phyloP scores from a whole-genome alignment of 305 asterid genomes.

The Lippia alba region DNA sequence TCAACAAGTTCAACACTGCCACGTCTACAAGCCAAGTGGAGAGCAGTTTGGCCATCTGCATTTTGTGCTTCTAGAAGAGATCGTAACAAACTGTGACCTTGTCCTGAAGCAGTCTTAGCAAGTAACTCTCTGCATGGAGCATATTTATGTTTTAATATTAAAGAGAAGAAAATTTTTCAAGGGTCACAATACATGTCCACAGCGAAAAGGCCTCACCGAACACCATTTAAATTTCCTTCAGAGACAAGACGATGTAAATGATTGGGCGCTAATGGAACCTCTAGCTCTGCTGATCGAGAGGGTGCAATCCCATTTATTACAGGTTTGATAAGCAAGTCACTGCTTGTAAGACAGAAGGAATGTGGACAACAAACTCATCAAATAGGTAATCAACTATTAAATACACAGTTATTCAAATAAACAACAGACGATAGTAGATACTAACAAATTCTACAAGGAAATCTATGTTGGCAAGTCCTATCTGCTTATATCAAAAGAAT shows the following conservation, averaged over 20 bases:
- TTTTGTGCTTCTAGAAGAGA: constrained; percentile 86
- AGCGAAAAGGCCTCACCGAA: constrained; percentile 65
- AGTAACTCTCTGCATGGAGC: constrained; percentile 71
- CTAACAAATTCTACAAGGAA: constrained; percentile 20
- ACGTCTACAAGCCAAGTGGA: constrained; percentile 95
- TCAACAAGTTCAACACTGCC: constrained; percentile 92
- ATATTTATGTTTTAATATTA: constrained; percentile 31
- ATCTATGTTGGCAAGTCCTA: constrained; percentile 2
- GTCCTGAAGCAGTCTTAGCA: constrained; percentile 56
- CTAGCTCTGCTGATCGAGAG: constrained; percentile 48
- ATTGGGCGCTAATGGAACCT: constrained; percentile 60
- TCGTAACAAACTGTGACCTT: constrained; percentile 45
- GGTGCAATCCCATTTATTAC: constrained; percentile 66
- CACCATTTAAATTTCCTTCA: constrained; percentile 80
- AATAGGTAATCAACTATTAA: constrained; percentile 33
- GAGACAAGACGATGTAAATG: constrained; percentile 77
- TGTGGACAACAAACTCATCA: constrained; percentile 31
- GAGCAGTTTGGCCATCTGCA: constrained; percentile 97
- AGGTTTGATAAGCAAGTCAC: constrained; percentile 61
- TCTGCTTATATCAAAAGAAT: constrained; percentile 13
- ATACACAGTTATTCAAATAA: constrained; percentile 22
- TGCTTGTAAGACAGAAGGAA: constrained; percentile 44
- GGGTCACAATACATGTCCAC: constrained; percentile 9
- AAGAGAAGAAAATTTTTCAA: constrained; percentile 24
- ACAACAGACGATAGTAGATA: constrained; percentile 19